Conservation (phyloP, 2,329 filamentous ascomycete species). For the Mycocentrospora acerina region DNA sequence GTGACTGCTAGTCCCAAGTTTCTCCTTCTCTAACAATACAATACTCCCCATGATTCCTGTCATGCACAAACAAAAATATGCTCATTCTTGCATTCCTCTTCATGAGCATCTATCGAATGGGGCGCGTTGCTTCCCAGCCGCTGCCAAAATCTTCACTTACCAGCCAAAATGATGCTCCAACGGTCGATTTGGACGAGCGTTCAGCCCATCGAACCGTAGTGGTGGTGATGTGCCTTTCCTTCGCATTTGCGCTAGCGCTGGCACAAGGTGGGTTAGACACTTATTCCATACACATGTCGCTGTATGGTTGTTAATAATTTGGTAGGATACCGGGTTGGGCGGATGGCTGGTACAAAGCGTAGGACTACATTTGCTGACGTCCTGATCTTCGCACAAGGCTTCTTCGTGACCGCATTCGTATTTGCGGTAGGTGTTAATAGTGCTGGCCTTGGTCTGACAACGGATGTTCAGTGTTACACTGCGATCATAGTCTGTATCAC, state of each 20-base stretch:
- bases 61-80: too few relatives aligned
- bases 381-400: conserved; percentile 20
- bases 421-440: conserved; percentile 27
- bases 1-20: too few relatives aligned
- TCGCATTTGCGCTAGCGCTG: conserved; percentile 16
- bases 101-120: too few relatives aligned
- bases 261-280: conserved; percentile 14
- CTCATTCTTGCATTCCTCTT: too few relatives aligned
- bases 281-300: background rate
- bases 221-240: conserved; percentile 14
- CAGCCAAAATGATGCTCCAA: background rate
- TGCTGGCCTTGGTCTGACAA: conserved; percentile 28
- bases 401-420: conserved; percentile 25
- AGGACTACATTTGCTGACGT: conserved; percentile 15
- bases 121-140: background rate
- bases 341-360: conserved; percentile 12
- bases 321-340: conserved; percentile 22
- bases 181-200: conserved; percentile 6
- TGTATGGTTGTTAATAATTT: background rate
- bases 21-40: too few relatives aligned
- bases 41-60: too few relatives aligned
- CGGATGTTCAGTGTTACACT: conserved; percentile 26
- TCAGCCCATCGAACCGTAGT: conserved; percentile 10
- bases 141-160: too few relatives aligned
- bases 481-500: conserved; percentile 40